Conservation (phyloP, 176 grass and related monocot genomes). For the Carex littledalei region DNA sequence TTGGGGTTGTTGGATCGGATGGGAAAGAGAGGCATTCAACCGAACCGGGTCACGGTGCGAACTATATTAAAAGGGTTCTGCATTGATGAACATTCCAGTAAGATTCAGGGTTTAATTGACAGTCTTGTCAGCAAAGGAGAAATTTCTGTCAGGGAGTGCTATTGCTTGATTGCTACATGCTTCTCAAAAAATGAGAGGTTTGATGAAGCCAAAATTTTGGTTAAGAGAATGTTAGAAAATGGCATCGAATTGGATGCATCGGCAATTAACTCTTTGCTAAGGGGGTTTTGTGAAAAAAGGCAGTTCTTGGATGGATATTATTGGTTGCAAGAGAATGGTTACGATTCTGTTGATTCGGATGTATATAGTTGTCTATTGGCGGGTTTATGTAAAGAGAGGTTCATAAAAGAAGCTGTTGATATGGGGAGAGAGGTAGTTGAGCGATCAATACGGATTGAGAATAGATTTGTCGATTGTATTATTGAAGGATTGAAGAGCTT, state of each 20-base stretch:
- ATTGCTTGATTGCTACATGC: slow-evolving; percentile 58
- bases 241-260: slow-evolving; percentile 37
- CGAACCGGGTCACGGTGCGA: slow-evolving; percentile 49
- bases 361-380: slow-evolving; percentile 41
- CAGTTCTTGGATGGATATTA: slow-evolving; percentile 45
- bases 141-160: slow-evolving; percentile 41
- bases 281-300: slow-evolving; percentile 36
- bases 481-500: slow-evolving; percentile 39
- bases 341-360: slow-evolving; percentile 44
- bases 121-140: slow-evolving; percentile 35
- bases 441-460: slow-evolving; percentile 33
- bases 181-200: slow-evolving; percentile 32
- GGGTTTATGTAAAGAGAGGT: slow-evolving; percentile 45
- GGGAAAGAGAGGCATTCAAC: slow-evolving; percentile 42
- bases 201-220: slow-evolving; percentile 43
- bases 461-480: slow-evolving; percentile 34
- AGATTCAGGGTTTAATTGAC: slow-evolving; percentile 39
- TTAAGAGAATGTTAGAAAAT: slow-evolving; percentile 50
- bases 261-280: slow-evolving; percentile 45
- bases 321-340: slow-evolving; percentile 54
- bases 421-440: slow-evolving; percentile 40
- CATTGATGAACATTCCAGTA: background rate
- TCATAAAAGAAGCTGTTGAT: slow-evolving; percentile 29
- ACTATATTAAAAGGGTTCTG: slow-evolving; percentile 55
- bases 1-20: slow-evolving; percentile 60